phyloP scores from a whole-genome alignment of 2,329 filamentous ascomycete species.

The Pyrenophora tritici-repentis region DNA sequence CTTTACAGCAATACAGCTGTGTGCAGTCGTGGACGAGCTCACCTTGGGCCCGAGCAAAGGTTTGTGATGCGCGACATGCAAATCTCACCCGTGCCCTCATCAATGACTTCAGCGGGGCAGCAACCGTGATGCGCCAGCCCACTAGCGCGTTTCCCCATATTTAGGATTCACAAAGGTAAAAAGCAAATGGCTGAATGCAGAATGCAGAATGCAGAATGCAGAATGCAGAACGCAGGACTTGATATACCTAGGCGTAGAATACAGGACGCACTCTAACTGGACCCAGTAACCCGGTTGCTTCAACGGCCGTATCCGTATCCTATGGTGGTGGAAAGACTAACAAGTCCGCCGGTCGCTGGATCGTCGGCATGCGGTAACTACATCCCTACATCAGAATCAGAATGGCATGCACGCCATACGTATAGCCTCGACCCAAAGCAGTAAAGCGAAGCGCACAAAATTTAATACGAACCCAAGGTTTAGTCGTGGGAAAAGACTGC shows the following conservation, averaged over 20 bases:
- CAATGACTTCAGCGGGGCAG: conserved; percentile 25
- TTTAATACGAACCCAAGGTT: too few species aligned
- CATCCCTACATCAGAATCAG: too few species aligned
- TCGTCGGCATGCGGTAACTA: too few species aligned
- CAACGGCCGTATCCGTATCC: neutral
- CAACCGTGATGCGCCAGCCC: neutral
- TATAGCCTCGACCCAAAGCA: too few species aligned
- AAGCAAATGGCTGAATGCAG: neutral
- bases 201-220: neutral
- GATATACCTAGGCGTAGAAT: too few species aligned
- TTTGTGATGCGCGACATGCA: too few species aligned
- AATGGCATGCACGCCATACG: too few species aligned
- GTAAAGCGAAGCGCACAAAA: too few species aligned
- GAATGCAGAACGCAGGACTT: neutral
- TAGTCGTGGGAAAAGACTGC: neutral
- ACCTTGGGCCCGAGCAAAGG: neutral
- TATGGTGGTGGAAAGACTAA: neutral
- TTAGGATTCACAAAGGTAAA: neutral
- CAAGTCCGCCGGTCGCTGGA: too few species aligned
- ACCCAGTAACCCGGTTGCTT: conserved; percentile 3
- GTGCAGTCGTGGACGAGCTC: neutral
- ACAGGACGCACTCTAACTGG: too few species aligned
- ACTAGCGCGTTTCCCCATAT: conserved; percentile 1
- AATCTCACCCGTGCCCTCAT: neutral
- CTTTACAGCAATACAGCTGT: neutral